Base-by-base conservation (phyloP, 1,284 basidiomycete genomes). In the Tranzscheliella williamsii region DNA sequence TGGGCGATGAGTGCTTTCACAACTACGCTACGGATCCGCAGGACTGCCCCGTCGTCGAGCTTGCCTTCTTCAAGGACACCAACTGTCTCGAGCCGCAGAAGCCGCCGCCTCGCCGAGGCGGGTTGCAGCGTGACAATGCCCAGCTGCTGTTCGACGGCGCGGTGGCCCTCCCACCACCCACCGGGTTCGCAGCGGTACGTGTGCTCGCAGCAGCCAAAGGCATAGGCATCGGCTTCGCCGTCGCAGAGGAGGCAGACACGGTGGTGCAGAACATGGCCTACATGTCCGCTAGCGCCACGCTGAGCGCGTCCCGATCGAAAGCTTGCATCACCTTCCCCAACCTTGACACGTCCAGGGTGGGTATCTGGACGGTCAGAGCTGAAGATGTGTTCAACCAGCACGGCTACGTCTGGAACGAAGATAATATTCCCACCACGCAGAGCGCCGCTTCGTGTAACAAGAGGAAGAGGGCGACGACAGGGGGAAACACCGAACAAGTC, bases 181-280 rank as follows among this genome's bases (percentile, higher is more conserved):
- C 20, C 4, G 29, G 52, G 5, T 44, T 55, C 9, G 43, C 47
- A 8, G 55, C 58, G n/a, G 21, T 62, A 15, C 46, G 44, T 2
- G 39, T 62, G 11, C n/a, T 62, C 4, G 58, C 34, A 22, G 52
- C 52, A 1, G 45, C 35, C 8, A 4, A 15, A 5, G 58, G 52
- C 8, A 32, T 55, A n/a, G 58, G 52, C 5, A 30, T 62, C 24
- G 58, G 58, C 1, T 62, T 62, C 18, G 52, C 47, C 2, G 36
- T 35, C 12, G n/a, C 16, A 3, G 43, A 43, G 23, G 58, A 62
- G 26, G 55, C 58, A 7, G 58, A 62, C 35, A 23, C 5, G 3
- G 33, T 52, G 13, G 46, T 55, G 7, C 46, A 51, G 38, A 62
- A 62, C 42, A 45, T 43, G 44, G 58, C 58, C 0, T 55, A 33